A percentile compares a stretch with the other conserved stretches of the same genome.
phyloP scores from a whole-genome alignment of 306 rosid species.

The Argentina anserina region DNA sequence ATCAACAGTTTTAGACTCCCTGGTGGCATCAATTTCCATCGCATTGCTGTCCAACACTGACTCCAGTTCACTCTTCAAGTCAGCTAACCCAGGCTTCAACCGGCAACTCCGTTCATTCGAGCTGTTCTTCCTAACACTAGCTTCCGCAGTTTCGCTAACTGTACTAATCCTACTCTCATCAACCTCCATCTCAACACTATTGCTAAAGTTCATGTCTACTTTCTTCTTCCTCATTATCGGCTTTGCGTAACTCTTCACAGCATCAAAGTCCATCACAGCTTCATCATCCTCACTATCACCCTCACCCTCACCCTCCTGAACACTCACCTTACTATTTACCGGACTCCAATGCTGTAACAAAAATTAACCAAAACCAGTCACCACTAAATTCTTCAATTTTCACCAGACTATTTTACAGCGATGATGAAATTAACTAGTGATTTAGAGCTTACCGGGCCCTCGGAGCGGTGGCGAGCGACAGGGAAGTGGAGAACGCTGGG shows the following conservation, averaged over 20 bases:
- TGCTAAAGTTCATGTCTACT: conserved; percentile 56
- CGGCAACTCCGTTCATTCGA: conserved; percentile 22
- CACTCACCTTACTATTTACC: conserved; percentile 32
- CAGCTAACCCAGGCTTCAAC: conserved; percentile 2
- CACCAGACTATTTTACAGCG: background rate
- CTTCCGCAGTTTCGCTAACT: conserved; percentile 20
- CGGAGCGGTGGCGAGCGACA: conserved; percentile 89
- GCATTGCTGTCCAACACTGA: conserved; percentile 4
- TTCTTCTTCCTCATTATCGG: conserved; percentile 64
- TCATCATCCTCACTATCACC: conserved; percentile 27
- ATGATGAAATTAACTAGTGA: background rate
- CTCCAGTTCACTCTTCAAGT: conserved; percentile 23
- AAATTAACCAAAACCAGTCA: conserved; percentile 1
- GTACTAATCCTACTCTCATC: background rate
- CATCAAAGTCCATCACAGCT: conserved; percentile 37
- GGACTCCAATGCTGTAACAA: conserved; percentile 80
- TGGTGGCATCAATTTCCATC: conserved; percentile 12
- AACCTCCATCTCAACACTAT: conserved; percentile 49
- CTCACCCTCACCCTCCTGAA: conserved; percentile 19
- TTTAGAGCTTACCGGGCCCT: conserved; percentile 59
- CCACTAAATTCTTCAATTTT: conserved; percentile 3
- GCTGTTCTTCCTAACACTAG: conserved; percentile 7
- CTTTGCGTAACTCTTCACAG: conserved; percentile 49
- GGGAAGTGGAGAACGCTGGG: conserved; percentile 81
- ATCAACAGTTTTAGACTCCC: conserved; percentile 16